Conservation (phyloP, 495 filamentous ascomycete genomes). For the Penicillium parvum region DNA sequence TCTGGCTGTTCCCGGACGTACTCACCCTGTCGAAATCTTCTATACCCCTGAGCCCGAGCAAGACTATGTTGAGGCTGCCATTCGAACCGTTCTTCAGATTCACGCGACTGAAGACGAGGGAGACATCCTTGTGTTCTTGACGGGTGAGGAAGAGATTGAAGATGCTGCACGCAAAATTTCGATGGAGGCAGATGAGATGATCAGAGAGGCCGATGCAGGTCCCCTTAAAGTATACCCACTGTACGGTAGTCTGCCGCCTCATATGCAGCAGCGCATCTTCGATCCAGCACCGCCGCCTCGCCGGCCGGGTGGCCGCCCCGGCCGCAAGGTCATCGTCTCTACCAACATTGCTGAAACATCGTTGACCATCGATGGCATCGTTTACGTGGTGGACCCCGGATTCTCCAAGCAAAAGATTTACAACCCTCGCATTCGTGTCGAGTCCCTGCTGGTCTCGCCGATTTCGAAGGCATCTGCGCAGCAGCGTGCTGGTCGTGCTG, state of each 20-base stretch:
- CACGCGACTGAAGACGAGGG: conserved; percentile 89
- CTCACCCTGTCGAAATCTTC: conserved; percentile 96
- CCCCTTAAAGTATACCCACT: conserved; percentile 88
- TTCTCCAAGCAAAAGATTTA: conserved; percentile 99
- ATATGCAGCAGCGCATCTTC: conserved; percentile 93
- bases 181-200: conserved; percentile 86
- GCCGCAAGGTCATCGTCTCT: conserved; percentile 90
- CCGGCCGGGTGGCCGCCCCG: conserved; percentile 72
- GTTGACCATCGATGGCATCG: conserved; percentile 97
- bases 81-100: conserved; percentile 93
- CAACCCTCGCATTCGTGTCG: conserved; percentile 92
- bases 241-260: conserved; percentile 87
- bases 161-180: conserved; percentile 88
- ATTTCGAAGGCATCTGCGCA: conserved; percentile 99
- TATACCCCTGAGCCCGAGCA: conserved; percentile 95
- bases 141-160: conserved; percentile 98
- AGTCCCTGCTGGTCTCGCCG: conserved; percentile 90
- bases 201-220: conserved; percentile 82
- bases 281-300: conserved; percentile 73
- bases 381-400: conserved; percentile 97
- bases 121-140: conserved; percentile 93
- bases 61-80: conserved; percentile 93
- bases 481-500: conserved; percentile 95
- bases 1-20: conserved; percentile 90
- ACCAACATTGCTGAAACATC: conserved; percentile 99